Evolutionary conservation across 2,329 filamentous ascomycete species (phyloP).

Genomic region (Clonostachys chloroleuca): DNA sequence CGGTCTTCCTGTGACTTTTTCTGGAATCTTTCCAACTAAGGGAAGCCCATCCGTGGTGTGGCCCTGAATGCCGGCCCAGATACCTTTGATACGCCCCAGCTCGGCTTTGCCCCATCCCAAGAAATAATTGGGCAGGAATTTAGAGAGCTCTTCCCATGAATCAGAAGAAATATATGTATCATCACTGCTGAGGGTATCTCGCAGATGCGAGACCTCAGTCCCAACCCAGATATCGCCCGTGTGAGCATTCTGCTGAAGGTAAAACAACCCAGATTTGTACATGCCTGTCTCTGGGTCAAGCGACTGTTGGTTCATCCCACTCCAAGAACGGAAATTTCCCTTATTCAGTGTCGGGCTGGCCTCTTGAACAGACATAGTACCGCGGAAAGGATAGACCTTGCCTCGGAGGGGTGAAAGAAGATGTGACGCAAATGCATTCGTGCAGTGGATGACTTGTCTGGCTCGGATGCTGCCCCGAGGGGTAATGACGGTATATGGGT

Average conservation of each 20-base stretch:
- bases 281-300: constrained; percentile 43
- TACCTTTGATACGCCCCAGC: constrained; percentile 19
- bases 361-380: constrained; percentile 42
- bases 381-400: constrained; percentile 34
- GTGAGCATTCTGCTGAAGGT: constrained; percentile 14
- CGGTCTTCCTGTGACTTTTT: constrained; percentile 8
- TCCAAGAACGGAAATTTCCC: constrained; percentile 35
- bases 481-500: constrained; percentile 37
- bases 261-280: constrained; percentile 14
- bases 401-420: constrained; percentile 40
- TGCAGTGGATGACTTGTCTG: constrained; percentile 48
- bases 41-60: constrained; percentile 39
- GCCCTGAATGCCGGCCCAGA: constrained; percentile 43
- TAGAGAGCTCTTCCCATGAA: constrained; percentile 21
- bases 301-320: constrained; percentile 30
- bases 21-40: constrained; percentile 37
- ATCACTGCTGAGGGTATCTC: constrained; percentile 35
- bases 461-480: constrained; percentile 35
- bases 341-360: constrained; percentile 21
- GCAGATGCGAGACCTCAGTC: constrained; percentile 32
- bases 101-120: constrained; percentile 15
- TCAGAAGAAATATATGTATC: constrained; percentile 31
- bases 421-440: constrained; percentile 45
- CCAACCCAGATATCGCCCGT: constrained; percentile 44
- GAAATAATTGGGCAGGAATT: constrained; percentile 31